Evolutionary conservation across 2,329 filamentous ascomycete genomes (phyloP), one percentile per base, ranked within the genome.

Genomic region (Didymella exigua): DNA sequence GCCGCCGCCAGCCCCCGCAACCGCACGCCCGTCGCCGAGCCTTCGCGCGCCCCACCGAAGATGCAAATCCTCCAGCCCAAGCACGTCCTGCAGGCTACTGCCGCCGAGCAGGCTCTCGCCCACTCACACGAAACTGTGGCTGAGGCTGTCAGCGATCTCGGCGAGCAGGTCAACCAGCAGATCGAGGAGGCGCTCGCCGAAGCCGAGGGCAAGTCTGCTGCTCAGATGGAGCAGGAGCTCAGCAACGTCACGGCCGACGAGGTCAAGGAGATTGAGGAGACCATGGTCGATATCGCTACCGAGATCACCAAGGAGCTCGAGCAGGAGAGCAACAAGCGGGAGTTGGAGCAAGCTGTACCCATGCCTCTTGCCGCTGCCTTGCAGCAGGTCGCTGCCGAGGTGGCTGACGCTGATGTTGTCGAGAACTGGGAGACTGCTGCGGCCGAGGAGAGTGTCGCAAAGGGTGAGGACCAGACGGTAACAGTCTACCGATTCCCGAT

Each of bases 401-500:
- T 83, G 44, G 77, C 79, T 45, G 77, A 83, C 33, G 79, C 76
- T 45, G 75, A 81, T 19, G 81, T 92, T 41, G 89, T 86, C n/a
- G 92, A 96, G 61, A 93, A 88, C 76, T 96, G 92, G 92, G 92
- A 96, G 79, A 96, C 88, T 61, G 90, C 89, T 4, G 91, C 93
- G 67, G 85, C 85, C 50, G 86, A 88, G 59, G 88, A 89, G 56
- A 86, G 69, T 82, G 85, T 70, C 41, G 83, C 85, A 29, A 89
- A 91, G 73, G 86, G 89, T 63, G 86, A 87, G 54, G 83, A 86
- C 46, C 76, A 84, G 40, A 82, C 86, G 23, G 86, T 96, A 62
- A 88, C 85, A 71, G 93, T 98, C 41, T 95, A 90, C 79, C 96
- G 96, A 75, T 96, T 99, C 75, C 95, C 95, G 14, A 91, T 99